phyloP scores from a whole-genome alignment of 345 rosid genomes.

The Populus euphratica region DNA sequence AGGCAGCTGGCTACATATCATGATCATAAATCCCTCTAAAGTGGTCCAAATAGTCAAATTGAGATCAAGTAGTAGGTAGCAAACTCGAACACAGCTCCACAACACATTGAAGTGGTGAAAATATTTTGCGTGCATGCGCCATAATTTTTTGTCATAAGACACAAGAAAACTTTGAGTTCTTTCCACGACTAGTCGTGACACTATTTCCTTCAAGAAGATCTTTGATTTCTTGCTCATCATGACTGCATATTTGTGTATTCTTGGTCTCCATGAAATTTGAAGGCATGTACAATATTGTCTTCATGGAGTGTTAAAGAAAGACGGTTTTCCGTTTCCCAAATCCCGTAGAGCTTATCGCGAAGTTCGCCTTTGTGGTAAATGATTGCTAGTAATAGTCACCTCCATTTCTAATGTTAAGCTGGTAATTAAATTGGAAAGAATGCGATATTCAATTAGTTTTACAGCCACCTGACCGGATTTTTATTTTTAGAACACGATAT shows the following conservation, averaged over 20 bases:
- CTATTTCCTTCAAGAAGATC: not conserved
- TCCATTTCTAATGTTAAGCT: no score
- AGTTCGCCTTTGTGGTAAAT: not conserved
- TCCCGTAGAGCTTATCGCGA: not conserved
- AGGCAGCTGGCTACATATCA: not conserved
- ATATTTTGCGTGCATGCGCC: conserved; percentile 7
- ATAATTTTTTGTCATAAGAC: not conserved
- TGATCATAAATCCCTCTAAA: not conserved
- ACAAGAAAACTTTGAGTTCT: not conserved
- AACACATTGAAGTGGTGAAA: not conserved
- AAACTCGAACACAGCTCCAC: not conserved
- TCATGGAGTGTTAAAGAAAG: no score
- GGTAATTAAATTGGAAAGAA: no score
- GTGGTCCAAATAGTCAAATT: not conserved
- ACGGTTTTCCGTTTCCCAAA: not conserved
- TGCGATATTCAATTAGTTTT: no score
- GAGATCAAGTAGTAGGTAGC: not conserved
- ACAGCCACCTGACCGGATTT: no score
- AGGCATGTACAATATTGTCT: not conserved
- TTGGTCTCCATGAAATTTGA: not conserved
- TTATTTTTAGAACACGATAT: no score
- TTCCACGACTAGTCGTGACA: not conserved
- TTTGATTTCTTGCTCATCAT: not conserved
- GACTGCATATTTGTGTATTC: not conserved
- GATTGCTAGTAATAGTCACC: not conserved